These are phyloP conservation scores for Naganishia randhawae DNA, from an alignment of 768 basidiomycete species.

Conservation along the genomic window DNA sequence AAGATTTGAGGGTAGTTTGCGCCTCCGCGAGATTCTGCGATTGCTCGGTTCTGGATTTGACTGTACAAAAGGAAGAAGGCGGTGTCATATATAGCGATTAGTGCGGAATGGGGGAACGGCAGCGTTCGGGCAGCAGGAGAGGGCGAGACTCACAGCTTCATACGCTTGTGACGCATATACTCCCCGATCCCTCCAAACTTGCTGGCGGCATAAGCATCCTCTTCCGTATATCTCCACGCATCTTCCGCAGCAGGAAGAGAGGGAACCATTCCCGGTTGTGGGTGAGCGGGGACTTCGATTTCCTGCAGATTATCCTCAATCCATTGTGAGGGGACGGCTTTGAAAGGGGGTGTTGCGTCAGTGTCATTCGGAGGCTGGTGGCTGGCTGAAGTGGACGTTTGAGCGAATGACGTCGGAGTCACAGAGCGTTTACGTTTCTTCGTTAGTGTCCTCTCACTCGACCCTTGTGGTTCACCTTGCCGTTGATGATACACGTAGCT, in stretches of 20 bases:
- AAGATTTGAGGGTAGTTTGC: constrained; percentile 59
- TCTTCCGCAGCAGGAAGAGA: constrained; percentile 2
- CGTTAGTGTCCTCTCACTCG: neutral
- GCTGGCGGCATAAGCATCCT: constrained; percentile 64
- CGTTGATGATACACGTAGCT: neutral
- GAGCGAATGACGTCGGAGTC: neutral
- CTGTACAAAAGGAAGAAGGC: constrained; percentile 4
- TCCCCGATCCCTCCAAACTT: constrained; percentile 79
- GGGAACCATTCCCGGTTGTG: neutral
- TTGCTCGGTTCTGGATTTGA: constrained; percentile 50
- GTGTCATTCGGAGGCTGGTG: neutral
- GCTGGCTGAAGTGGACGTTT: neutral
- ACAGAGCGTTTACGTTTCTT: constrained; percentile 10
- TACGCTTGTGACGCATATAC: constrained; percentile 85
- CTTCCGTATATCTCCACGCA: constrained; percentile 36
- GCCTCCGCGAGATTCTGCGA: constrained; percentile 41
- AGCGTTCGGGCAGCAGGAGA: constrained; percentile 46
- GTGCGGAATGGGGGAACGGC: constrained; percentile 20
- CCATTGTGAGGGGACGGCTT: too few relatives aligned
- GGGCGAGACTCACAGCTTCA: constrained; percentile 83
- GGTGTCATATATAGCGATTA: too few relatives aligned
- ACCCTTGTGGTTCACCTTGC: neutral
- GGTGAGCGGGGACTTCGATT: neutral
- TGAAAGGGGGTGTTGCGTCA: too few relatives aligned
- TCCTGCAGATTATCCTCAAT: neutral